A percentile compares a stretch with the other conserved stretches of the same genome.
Evolutionary conservation across 768 basidiomycete species (phyloP).

Genomic region (Hericium coralloides): DNA sequence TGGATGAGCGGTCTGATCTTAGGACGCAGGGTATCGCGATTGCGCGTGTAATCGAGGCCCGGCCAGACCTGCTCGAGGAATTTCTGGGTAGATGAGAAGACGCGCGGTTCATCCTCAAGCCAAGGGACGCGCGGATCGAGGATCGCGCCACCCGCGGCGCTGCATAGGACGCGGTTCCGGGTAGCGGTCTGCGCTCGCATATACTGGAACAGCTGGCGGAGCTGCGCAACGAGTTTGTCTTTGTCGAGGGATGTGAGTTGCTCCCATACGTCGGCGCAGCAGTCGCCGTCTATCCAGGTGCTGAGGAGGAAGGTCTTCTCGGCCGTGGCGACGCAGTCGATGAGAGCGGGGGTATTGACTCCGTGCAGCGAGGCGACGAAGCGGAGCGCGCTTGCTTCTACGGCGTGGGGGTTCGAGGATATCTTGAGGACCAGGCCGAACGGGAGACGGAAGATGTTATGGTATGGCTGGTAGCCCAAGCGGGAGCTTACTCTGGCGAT

Average conservation of each 20-base stretch:
- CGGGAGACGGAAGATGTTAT: neutral
- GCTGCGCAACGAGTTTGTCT: neutral
- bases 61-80: constrained; percentile 1
- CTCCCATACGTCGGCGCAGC: constrained; percentile 5
- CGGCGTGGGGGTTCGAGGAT: neutral
- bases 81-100: constrained; percentile 1
- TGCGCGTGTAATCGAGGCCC: neutral
- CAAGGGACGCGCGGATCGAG: constrained; percentile 13
- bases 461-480: neutral
- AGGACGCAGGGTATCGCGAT: constrained; percentile 1
- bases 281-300: constrained; percentile 10
- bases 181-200: neutral
- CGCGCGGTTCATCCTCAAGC: constrained; percentile 2
- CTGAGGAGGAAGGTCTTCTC: constrained; percentile 1
- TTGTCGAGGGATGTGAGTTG: constrained; percentile 6
- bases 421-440: neutral
- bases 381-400: neutral
- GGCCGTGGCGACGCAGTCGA: constrained; percentile 1
- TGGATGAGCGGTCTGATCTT: constrained; percentile 6
- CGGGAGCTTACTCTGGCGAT: neutral
- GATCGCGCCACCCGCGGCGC: constrained; percentile 1
- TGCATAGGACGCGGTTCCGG: neutral
- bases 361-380: neutral
- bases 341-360: constrained; percentile 3
- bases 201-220: neutral